Conservation (phyloP, 1,284 basidiomycete genomes). For the Tilletia caries region DNA sequence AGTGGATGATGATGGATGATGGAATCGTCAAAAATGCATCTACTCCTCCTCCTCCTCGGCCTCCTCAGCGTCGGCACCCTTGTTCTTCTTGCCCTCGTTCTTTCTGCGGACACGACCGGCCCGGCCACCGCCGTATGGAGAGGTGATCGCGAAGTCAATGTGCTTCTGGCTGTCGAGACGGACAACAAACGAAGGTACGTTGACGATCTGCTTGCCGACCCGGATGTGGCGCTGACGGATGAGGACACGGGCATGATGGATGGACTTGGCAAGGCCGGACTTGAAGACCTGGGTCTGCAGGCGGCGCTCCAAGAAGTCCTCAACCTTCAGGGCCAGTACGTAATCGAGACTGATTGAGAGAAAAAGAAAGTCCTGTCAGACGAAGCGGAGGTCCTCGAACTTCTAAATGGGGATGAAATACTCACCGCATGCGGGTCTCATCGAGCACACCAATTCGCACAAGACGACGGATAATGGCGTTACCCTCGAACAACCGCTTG, state of each 20-base stretch:
- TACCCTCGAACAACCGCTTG: constrained; percentile 98
- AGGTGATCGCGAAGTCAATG: constrained; percentile 97
- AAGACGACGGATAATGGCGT: constrained; percentile 97
- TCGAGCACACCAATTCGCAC: constrained; percentile 99
- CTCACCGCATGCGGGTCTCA: constrained; percentile 78
- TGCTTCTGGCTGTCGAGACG: constrained; percentile 66
- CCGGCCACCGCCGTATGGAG: constrained; percentile 94
- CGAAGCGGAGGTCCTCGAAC: too few relatives aligned
- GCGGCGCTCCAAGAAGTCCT: constrained; percentile 99
- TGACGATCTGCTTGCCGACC: constrained; percentile 99
- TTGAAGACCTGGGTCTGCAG: constrained; percentile 99
- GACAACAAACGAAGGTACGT: constrained; percentile 98
- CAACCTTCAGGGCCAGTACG: constrained; percentile 96
- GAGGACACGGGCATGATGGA: constrained; percentile 97
- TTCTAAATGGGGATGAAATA: too few relatives aligned
- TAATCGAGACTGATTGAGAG: constrained; percentile 63
- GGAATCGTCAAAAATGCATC: constrained; percentile 19
- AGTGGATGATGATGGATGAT: too few relatives aligned
- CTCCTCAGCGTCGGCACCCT: constrained; percentile 82
- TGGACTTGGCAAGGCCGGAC: constrained; percentile 92
- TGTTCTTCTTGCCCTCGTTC: constrained; percentile 87
- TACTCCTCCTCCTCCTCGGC: constrained; percentile 72
- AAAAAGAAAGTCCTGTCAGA: not conserved
- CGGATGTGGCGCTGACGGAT: constrained; percentile 96
- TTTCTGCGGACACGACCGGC: constrained; percentile 98